A percentile compares a stretch with the other conserved stretches of the same genome.
Evolutionary conservation across 164 flowering plant species (phyloP).

Genomic region (Cinnamomum chago): DNA sequence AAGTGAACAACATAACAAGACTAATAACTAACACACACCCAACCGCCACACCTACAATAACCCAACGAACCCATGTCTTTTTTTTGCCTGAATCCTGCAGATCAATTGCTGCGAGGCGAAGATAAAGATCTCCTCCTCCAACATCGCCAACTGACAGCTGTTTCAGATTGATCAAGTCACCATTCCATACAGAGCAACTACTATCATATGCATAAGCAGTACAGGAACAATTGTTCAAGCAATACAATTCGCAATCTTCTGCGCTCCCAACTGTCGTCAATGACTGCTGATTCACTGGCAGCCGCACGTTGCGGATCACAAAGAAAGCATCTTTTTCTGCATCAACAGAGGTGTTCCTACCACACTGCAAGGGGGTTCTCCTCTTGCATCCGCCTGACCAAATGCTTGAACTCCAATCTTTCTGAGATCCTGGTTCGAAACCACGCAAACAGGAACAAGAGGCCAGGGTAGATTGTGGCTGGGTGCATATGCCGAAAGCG

Average conservation of each 20-base stretch:
- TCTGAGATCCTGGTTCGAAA: conserved; percentile 2
- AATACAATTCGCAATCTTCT: conserved; percentile 9
- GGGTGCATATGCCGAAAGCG: conserved; percentile 16
- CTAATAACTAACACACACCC: conserved; percentile 7
- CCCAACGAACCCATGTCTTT: conserved; percentile 9
- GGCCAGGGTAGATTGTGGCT: background rate
- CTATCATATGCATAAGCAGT: conserved; percentile 11
- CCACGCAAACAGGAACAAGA: conserved; percentile 15
- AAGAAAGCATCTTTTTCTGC: conserved; percentile 2
- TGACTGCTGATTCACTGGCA: background rate
- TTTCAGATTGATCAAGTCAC: conserved; percentile 7
- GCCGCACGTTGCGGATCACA: background rate
- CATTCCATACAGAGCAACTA: conserved; percentile 11
- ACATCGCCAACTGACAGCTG: background rate
- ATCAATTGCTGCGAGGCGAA: background rate
- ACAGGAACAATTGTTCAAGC: conserved; percentile 17
- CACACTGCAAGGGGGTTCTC: conserved; percentile 13
- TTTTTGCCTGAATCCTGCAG: background rate
- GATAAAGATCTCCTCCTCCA: background rate
- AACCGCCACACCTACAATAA: conserved; percentile 15
- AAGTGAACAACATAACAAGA: conserved; percentile 6
- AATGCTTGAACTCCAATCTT: conserved; percentile 9
- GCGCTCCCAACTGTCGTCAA: background rate
- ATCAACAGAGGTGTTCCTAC: background rate
- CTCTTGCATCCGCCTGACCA: conserved; percentile 23